phyloP scores from a whole-genome alignment of 257 asterid species.

The Solanum sitiens region DNA sequence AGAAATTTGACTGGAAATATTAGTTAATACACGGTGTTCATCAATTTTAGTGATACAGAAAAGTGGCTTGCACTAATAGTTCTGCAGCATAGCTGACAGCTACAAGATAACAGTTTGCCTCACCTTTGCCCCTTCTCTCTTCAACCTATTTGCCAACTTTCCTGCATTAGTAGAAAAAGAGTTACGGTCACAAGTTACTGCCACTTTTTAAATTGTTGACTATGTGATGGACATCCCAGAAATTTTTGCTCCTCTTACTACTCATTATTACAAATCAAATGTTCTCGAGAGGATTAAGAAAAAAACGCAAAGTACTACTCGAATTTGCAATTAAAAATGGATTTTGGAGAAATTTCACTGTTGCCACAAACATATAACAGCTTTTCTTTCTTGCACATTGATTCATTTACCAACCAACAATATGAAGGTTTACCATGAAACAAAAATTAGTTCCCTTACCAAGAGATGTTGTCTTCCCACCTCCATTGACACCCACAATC shows the following conservation, averaged over 20 bases:
- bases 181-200: neutral
- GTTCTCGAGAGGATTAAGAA: neutral
- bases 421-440: neutral
- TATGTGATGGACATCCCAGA: neutral
- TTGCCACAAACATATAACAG: neutral
- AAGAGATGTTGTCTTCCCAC: constrained; percentile 95
- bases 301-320: neutral
- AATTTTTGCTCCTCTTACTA: neutral
- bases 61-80: neutral
- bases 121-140: constrained; percentile 92
- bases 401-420: neutral
- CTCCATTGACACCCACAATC: constrained; percentile 98
- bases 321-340: neutral
- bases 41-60: neutral
- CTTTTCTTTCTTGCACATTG: neutral
- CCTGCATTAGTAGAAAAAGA: constrained; percentile 36
- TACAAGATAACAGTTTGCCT: constrained; percentile 3
- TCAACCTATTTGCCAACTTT: constrained; percentile 79
- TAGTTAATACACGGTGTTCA: neutral
- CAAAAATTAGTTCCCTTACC: constrained; percentile 41
- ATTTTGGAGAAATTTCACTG: neutral
- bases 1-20: neutral
- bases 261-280: neutral
- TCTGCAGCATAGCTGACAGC: neutral
- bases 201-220: neutral